Conservation (phyloP, 2,329 filamentous ascomycete genomes). For the Calonectria henricotiae region DNA sequence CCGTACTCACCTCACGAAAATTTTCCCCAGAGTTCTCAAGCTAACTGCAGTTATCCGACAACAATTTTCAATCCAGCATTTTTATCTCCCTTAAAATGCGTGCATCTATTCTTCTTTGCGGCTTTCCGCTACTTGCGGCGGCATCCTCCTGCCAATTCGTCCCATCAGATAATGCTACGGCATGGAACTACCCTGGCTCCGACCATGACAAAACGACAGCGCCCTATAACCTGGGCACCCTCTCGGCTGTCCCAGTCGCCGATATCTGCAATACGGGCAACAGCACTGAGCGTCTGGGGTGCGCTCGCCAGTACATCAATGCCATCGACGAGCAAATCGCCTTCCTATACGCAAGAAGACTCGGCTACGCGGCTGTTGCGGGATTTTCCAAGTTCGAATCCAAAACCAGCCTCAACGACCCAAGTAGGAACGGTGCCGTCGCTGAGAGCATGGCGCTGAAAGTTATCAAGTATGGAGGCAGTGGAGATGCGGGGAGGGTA, state of each 20-base stretch:
- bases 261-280: conserved; percentile 28
- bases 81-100: background rate
- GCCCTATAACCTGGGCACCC: conserved; percentile 19
- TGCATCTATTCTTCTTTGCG: background rate
- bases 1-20: background rate
- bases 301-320: conserved; percentile 43
- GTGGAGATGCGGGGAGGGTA: conserved; percentile 33
- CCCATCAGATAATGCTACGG: conserved; percentile 1
- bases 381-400: conserved; percentile 36
- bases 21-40: background rate
- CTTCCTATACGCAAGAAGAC: conserved; percentile 40
- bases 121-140: background rate
- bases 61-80: background rate
- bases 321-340: conserved; percentile 43
- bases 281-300: conserved; percentile 13
- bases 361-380: conserved; percentile 42
- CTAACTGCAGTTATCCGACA: background rate
- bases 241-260: conserved; percentile 34
- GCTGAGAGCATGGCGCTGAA: conserved; percentile 40
- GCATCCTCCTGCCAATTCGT: conserved; percentile 9
- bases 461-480: conserved; percentile 42
- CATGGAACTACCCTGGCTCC: conserved; percentile 8
- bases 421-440: conserved; percentile 35
- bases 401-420: conserved; percentile 35
- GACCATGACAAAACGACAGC: background rate